Percentiles rank a stretch among this genome's conserved stretches.
phyloP scores from a whole-genome alignment of 2,329 filamentous ascomycete species.

The Onygenales sp. region DNA sequence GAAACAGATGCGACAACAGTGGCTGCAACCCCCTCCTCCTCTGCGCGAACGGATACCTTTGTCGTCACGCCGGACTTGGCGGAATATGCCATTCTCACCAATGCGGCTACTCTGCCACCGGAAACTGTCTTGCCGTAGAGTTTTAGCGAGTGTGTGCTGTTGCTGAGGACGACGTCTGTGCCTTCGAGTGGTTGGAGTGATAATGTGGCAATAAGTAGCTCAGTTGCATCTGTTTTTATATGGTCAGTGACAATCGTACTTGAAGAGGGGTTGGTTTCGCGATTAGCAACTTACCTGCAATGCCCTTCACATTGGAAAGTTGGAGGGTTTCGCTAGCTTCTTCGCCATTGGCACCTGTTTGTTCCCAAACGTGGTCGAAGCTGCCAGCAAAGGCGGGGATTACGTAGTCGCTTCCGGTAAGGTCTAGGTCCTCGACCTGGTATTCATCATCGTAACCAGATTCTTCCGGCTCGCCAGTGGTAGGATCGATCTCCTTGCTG shows the following conservation, averaged over 20 bases:
- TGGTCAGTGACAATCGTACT: conserved; percentile 1
- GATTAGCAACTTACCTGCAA: conserved; percentile 59
- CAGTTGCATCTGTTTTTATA: conserved; percentile 64
- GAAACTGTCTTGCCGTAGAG: conserved; percentile 90
- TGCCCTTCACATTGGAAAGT: conserved; percentile 78
- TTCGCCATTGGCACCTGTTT: conserved; percentile 78
- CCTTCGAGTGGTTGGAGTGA: conserved; percentile 91
- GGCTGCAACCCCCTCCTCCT: conserved; percentile 83
- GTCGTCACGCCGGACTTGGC: conserved; percentile 89
- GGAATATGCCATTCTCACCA: conserved; percentile 87
- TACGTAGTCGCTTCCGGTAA: conserved; percentile 87
- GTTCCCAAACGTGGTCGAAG: conserved; percentile 94
- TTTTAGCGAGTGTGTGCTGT: conserved; percentile 88
- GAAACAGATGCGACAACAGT: conserved; percentile 77
- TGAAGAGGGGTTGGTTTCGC: not conserved
- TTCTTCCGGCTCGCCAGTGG: conserved; percentile 85
- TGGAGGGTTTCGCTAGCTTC: conserved; percentile 87
- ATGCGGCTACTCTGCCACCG: conserved; percentile 79
- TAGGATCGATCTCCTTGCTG: conserved; percentile 94
- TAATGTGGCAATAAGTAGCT: conserved; percentile 75
- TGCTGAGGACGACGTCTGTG: conserved; percentile 79
- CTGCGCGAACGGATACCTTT: conserved; percentile 84
- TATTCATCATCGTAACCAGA: conserved; percentile 95
- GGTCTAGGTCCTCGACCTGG: conserved; percentile 85
- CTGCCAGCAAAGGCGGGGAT: conserved; percentile 87